These are phyloP conservation scores for Stephania yunnanensis DNA, from an alignment of 164 flowering plant species.

Conservation along the genomic window DNA sequence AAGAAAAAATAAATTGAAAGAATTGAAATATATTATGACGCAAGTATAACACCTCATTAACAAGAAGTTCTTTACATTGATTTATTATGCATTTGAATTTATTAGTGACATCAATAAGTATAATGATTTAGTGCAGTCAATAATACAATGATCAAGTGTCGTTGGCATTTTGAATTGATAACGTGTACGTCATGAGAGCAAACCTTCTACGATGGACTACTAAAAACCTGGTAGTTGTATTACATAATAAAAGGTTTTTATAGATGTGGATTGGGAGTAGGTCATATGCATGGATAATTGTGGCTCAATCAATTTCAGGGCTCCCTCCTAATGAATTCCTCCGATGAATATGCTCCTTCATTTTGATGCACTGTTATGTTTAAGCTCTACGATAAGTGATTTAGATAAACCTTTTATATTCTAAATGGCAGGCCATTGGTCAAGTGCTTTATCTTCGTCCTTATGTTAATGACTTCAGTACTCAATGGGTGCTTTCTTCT, in stretches of 20 bases:
- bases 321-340: background rate
- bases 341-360: background rate
- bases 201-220: too few species aligned
- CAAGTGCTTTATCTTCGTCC: slow-evolving; percentile 93
- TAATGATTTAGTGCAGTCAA: too few species aligned
- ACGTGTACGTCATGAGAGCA: too few species aligned
- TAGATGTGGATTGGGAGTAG: too few species aligned
- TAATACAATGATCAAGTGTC: too few species aligned
- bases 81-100: background rate
- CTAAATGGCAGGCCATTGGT: slow-evolving; percentile 75
- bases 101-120: too few species aligned
- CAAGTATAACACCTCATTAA: background rate
- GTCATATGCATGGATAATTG: too few species aligned
- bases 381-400: background rate
- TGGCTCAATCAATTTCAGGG: too few species aligned
- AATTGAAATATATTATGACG: background rate
- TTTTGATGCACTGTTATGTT: background rate
- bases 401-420: background rate
- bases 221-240: too few species aligned
- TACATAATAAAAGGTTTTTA: too few species aligned
- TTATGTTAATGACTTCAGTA: slow-evolving; percentile 88
- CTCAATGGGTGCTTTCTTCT: slow-evolving; percentile 83
- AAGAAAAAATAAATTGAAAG: background rate
- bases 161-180: too few species aligned
- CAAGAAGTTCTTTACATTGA: background rate